Base-by-base conservation (phyloP, 805 yeast genomes). In the Saccharomyces cerevisiae region DNA sequence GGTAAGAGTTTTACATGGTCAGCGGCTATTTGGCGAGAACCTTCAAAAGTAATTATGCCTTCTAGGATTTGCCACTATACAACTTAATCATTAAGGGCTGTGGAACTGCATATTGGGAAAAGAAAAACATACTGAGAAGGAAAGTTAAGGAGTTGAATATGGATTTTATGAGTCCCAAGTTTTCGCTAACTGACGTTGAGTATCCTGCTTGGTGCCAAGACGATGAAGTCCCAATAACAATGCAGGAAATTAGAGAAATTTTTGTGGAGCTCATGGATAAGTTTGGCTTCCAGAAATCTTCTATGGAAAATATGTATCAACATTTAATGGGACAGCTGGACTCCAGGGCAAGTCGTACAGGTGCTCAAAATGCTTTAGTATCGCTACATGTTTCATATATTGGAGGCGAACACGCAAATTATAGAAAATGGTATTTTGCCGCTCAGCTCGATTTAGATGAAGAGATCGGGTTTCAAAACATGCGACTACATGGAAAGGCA, bases 341-440 rank as follows among this genome's bases (percentile, higher is more conserved):
- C 63, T 91, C 97, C 6, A 80, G 97, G 55, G 80, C 96, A 0
- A 81, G 95, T 56, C 79, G 98, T 57, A 81, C 85, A 78, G 70
- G 83, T 1, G 87, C 96, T 3, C 69, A 74, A 36, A 78, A 73
- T 54, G 97, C 97, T 0, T 73, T 92, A 54, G 65, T 83, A 1
- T 80, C 92, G 0, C 71, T 92, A 32, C 98, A 92, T 70, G 84
- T 89, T 1, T 96, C 91, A 57, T 92, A 92, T 70, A 89, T 92
- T 57, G 97, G 97, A 0, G 97, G 98, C 17, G 88, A 84, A 50
- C 76, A 83, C 56, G 80, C 97, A 3, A 92, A 92, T 70, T 92
- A 84, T 70, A 80, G 85, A 64, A 89, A 87, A 70, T 92, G 98
- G 98, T 89, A 83, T 68, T 87, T 91, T 70, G 89, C 95, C 48